Evolutionary conservation across 495 filamentous ascomycete species (phyloP).

Genomic region (Cercophora scortea): DNA sequence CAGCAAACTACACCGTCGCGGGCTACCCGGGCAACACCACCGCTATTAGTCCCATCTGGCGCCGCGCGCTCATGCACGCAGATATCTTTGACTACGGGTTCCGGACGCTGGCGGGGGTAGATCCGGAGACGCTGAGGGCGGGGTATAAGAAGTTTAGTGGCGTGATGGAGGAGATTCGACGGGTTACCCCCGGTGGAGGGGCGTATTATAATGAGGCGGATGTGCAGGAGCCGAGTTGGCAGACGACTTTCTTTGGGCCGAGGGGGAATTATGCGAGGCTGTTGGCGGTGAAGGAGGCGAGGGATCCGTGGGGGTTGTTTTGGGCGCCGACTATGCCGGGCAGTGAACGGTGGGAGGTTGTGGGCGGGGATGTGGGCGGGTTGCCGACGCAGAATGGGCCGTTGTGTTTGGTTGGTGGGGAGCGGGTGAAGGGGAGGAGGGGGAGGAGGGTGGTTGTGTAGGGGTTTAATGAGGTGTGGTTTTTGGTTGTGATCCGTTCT

Average conservation of each 20-base stretch:
- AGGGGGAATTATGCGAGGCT: constrained; percentile 42
- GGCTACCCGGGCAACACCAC: constrained; percentile 32
- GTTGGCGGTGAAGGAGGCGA: constrained; percentile 39
- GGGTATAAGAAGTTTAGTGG: constrained; percentile 13
- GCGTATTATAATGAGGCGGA: constrained; percentile 44
- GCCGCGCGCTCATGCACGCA: constrained; percentile 46
- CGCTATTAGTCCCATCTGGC: constrained; percentile 47
- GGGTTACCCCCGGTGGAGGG: constrained; percentile 26
- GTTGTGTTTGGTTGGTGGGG: constrained; percentile 17
- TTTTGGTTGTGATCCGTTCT: too few species aligned
- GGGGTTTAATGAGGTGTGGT: too few species aligned
- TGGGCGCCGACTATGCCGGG: constrained; percentile 49
- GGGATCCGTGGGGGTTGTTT: constrained; percentile 48
- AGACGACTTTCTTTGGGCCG: constrained; percentile 53
- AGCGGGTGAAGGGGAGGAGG: background rate
- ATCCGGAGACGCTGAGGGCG: constrained; percentile 5
- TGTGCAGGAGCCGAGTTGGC: constrained; percentile 49
- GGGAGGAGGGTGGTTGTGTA: background rate
- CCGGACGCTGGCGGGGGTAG: background rate
- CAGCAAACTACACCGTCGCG: constrained; percentile 14
- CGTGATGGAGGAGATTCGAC: constrained; percentile 25
- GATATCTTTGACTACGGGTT: constrained; percentile 28
- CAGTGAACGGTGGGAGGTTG: constrained; percentile 42
- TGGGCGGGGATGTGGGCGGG: constrained; percentile 9
- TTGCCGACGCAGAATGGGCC: constrained; percentile 30